Evolutionary conservation across 768 basidiomycete species (phyloP).

Genomic region (Boletus pseudo-olivaceus): DNA sequence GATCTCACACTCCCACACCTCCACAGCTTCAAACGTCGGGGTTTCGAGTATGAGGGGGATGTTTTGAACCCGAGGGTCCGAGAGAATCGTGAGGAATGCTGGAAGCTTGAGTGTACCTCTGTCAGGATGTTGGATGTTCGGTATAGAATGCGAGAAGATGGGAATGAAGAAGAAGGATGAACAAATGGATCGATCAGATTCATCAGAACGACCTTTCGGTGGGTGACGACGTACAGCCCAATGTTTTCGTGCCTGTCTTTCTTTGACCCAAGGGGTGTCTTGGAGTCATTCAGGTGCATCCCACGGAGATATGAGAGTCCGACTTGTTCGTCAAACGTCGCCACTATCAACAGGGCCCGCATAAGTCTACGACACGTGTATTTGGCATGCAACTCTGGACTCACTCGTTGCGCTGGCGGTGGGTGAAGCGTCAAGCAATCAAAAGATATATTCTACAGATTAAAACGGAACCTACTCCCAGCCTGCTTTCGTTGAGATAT

Average conservation of each 20-base stretch:
- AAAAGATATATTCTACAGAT: neutral
- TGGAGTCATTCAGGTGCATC: slow-evolving; percentile 87
- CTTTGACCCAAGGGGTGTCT: slow-evolving; percentile 56
- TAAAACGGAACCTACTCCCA: slow-evolving; percentile 54
- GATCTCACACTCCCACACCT: slow-evolving; percentile 75
- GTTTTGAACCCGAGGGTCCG: slow-evolving; percentile 60
- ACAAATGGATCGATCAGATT: neutral
- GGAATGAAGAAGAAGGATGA: neutral
- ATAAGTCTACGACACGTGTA: neutral
- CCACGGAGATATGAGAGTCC: slow-evolving; percentile 73
- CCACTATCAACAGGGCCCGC: slow-evolving; percentile 38
- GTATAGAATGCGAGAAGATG: neutral
- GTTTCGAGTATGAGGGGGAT: slow-evolving; percentile 86
- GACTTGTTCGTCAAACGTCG: slow-evolving; percentile 61
- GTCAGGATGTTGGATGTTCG: neutral
- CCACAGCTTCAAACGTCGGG: slow-evolving; percentile 61
- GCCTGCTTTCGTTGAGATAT: slow-evolving; percentile 66
- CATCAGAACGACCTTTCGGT: neutral
- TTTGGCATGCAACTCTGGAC: neutral
- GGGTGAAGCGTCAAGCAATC: neutral
- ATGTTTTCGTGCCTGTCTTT: slow-evolving; percentile 85
- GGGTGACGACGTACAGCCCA: slow-evolving; percentile 55
- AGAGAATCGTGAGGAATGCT: slow-evolving; percentile 63
- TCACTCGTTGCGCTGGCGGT: slow-evolving; percentile 24
- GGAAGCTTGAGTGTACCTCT: slow-evolving; percentile 67